These are phyloP conservation scores for Ascochyta fabae DNA, from an alignment of 2,329 filamentous ascomycete genomes.

Conservation along the genomic window DNA sequence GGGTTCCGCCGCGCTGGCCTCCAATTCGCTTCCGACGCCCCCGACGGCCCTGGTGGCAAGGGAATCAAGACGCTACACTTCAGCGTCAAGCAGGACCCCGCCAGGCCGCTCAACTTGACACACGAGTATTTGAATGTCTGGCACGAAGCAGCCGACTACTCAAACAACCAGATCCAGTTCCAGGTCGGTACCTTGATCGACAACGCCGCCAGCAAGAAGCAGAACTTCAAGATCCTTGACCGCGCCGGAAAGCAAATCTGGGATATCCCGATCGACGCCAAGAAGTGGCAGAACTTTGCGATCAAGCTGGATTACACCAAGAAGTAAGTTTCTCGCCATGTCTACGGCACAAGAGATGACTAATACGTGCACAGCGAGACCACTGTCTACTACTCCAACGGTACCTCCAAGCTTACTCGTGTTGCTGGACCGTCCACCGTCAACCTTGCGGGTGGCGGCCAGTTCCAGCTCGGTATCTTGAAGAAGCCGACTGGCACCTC, in stretches of 20 bases:
- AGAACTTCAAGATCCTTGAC: conserved; percentile 51
- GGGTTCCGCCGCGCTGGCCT: conserved; percentile 69
- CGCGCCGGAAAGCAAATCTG: conserved; percentile 53
- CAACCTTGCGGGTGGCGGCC: conserved; percentile 63
- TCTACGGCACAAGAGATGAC: neutral
- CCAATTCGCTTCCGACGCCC: conserved; percentile 58
- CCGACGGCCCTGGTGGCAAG: conserved; percentile 59
- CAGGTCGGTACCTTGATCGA: conserved; percentile 62
- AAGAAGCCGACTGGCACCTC: conserved; percentile 63
- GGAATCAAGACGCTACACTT: conserved; percentile 69
- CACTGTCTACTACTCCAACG: conserved; percentile 64
- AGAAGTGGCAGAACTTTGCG: conserved; percentile 68
- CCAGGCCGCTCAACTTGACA: conserved; percentile 62
- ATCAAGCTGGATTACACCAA: conserved; percentile 63
- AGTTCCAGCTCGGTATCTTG: conserved; percentile 67
- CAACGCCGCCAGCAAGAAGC: conserved; percentile 54
- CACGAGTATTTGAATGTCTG: conserved; percentile 64
- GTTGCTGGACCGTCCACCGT: conserved; percentile 58
- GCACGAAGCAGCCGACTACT: conserved; percentile 51
- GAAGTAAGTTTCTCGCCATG: conserved; percentile 52
- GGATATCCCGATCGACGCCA: conserved; percentile 57
- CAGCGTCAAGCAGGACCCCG: conserved; percentile 61
- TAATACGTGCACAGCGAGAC: conserved; percentile 53
- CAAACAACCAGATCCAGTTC: conserved; percentile 54
- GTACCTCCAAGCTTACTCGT: conserved; percentile 52